Percentiles rank a stretch among this genome's conserved stretches.
These are phyloP conservation scores for Penstemon newberryi DNA, from an alignment of 257 asterid genomes.

Conservation along the genomic window DNA sequence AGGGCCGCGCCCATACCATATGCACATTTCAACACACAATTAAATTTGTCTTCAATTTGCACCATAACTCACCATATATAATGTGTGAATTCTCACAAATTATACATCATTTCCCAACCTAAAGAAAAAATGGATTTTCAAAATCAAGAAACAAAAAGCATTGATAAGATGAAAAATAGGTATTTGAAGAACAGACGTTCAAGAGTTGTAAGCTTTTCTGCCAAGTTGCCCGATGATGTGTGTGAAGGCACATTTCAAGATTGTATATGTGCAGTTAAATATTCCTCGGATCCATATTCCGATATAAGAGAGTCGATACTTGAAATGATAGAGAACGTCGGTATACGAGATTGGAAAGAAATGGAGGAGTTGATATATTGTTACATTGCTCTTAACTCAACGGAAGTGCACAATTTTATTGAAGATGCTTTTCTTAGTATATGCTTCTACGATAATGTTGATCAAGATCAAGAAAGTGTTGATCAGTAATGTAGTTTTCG, in stretches of 20 bases:
- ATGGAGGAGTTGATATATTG: slow-evolving; percentile 72
- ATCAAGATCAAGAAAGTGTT: not conserved
- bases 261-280: slow-evolving; percentile 62
- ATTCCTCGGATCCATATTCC: slow-evolving; percentile 46
- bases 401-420: slow-evolving; percentile 43
- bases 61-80: not conserved
- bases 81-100: not conserved
- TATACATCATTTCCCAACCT: too few relatives aligned
- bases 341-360: slow-evolving; percentile 54
- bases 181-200: slow-evolving; percentile 27
- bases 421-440: slow-evolving; percentile 60
- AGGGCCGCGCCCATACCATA: slow-evolving; percentile 25
- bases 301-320: slow-evolving; percentile 55
- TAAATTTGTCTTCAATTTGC: not conserved
- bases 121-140: slow-evolving; percentile 23
- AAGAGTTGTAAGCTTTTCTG: slow-evolving; percentile 56
- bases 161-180: slow-evolving; percentile 24
- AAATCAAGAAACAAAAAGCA: slow-evolving; percentile 22
- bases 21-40: slow-evolving; percentile 23
- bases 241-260: slow-evolving; percentile 35
- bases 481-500: not conserved
- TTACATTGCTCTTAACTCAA: slow-evolving; percentile 57
- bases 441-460: not conserved
- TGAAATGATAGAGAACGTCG: slow-evolving; percentile 52
- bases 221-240: slow-evolving; percentile 55